Conservation (phyloP, 2,329 filamentous ascomycete species). For the Colletotrichum tofieldiae region DNA sequence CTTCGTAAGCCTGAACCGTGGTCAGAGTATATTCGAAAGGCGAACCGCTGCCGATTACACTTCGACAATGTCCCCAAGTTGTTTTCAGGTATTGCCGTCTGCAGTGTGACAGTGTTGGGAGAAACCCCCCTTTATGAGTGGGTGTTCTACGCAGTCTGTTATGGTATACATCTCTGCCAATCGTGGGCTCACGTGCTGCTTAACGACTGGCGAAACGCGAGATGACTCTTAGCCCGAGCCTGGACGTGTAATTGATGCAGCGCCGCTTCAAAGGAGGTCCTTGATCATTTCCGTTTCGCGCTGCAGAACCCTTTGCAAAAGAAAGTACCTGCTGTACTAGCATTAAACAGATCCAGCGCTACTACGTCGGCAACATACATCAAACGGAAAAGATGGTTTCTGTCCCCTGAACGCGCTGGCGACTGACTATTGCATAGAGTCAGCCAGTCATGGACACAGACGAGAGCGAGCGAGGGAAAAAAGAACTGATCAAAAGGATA, state of each 20-base stretch:
- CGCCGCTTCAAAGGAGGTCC: neutral
- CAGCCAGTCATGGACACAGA: too few relatives aligned
- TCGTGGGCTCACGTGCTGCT: neutral
- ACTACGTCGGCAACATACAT: neutral
- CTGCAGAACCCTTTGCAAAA: neutral
- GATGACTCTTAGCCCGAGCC: neutral
- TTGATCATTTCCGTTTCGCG: neutral
- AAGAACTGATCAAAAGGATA: neutral
- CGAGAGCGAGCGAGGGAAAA: too few relatives aligned
- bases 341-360: neutral
- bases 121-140: neutral
- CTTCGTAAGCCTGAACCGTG: neutral
- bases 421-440: too few relatives aligned
- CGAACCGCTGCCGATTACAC: neutral
- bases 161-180: neutral
- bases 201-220: neutral
- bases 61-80: neutral
- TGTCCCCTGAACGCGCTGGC: neutral
- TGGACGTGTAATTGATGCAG: neutral
- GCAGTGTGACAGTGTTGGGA: neutral
- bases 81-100: neutral
- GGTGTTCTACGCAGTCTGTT: neutral
- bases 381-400: neutral
- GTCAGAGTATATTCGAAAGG: neutral
- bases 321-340: neutral